Conservation (phyloP, 371 early-diverging fungal species). For the Apophysomyces elegans region DNA sequence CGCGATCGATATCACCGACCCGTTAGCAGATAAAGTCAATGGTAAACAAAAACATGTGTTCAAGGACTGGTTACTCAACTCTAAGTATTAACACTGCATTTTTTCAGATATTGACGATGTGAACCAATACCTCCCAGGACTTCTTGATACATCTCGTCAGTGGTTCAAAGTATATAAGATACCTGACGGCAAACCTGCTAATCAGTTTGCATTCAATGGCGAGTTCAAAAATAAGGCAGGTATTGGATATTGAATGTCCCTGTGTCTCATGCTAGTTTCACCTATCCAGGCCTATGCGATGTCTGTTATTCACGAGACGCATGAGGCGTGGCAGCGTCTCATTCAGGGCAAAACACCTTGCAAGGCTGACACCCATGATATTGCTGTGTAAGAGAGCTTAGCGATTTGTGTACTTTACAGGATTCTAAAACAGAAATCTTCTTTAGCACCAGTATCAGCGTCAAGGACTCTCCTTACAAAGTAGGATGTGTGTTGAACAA, state of each 20-base stretch:
- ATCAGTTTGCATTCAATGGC: constrained; percentile 97
- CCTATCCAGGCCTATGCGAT: constrained; percentile 48
- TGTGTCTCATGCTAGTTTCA: neutral
- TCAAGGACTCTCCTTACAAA: constrained; percentile 37
- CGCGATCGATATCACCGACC: constrained; percentile 92
- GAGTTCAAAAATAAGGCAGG: constrained; percentile 78
- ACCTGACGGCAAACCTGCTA: constrained; percentile 99
- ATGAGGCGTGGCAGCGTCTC: constrained; percentile 64
- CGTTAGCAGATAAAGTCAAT: constrained; percentile 86
- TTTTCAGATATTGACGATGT: constrained; percentile 93
- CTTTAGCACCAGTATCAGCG: constrained; percentile 37
- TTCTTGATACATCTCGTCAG: constrained; percentile 93
- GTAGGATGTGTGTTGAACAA: constrained; percentile 14
- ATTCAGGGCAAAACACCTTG: constrained; percentile 45
- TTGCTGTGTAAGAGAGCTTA: constrained; percentile 22
- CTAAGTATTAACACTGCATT: too few species aligned
- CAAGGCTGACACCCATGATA: constrained; percentile 42
- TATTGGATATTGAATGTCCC: neutral
- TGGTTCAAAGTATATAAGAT: constrained; percentile 99
- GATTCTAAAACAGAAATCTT: neutral
- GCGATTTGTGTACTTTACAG: neutral
- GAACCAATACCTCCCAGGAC: constrained; percentile 92
- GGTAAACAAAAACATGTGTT: constrained; percentile 30
- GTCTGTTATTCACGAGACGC: constrained; percentile 55
- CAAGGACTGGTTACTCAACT: neutral